Evolutionary conservation across 2,329 filamentous ascomycete genomes (phyloP).

Genomic region (Aaosphaeria pasadenensis): DNA sequence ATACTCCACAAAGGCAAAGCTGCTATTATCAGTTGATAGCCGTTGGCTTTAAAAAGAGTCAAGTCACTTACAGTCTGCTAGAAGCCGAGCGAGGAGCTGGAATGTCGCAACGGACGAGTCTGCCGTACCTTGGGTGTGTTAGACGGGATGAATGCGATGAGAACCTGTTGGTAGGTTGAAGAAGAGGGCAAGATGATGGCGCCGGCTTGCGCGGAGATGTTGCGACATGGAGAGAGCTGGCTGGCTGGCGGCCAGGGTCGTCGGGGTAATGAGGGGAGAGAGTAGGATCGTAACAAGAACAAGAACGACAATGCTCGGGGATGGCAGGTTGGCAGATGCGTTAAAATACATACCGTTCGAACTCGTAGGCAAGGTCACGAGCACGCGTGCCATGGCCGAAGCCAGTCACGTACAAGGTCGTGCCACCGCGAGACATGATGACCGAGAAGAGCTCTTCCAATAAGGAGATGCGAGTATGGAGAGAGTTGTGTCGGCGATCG

Average conservation of each 20-base stretch:
- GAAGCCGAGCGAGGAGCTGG: slow-evolving; percentile 90
- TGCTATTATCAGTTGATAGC: slow-evolving; percentile 28
- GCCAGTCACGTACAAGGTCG: slow-evolving; percentile 96
- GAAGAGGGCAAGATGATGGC: slow-evolving; percentile 6
- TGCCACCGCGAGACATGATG: slow-evolving; percentile 85
- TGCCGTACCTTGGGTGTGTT: slow-evolving; percentile 77
- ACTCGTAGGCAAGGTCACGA: slow-evolving; percentile 99
- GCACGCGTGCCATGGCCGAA: slow-evolving; percentile 98
- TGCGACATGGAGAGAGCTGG: slow-evolving; percentile 25
- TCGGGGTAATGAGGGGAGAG: slow-evolving; percentile 13
- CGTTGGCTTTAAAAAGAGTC: slow-evolving; percentile 1
- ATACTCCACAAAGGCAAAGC: slow-evolving; percentile 98
- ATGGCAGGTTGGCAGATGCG: slow-evolving; percentile 30
- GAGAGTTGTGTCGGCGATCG: neutral
- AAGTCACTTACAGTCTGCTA: slow-evolving; percentile 80
- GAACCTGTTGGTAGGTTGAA: too few species aligned
- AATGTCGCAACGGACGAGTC: slow-evolving; percentile 97
- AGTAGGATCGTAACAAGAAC: slow-evolving; percentile 12
- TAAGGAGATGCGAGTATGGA: neutral
- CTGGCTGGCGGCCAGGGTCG: slow-evolving; percentile 37
- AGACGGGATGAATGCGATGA: slow-evolving; percentile 18
- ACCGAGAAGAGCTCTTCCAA: neutral
- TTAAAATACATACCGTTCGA: slow-evolving; percentile 92
- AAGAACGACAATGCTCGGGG: slow-evolving; percentile 25
- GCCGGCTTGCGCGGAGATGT: slow-evolving; percentile 16